Evolutionary conservation across 2,329 filamentous ascomycete genomes (phyloP), one percentile per base, ranked within the genome.

Genomic region (Fusarium musae): DNA sequence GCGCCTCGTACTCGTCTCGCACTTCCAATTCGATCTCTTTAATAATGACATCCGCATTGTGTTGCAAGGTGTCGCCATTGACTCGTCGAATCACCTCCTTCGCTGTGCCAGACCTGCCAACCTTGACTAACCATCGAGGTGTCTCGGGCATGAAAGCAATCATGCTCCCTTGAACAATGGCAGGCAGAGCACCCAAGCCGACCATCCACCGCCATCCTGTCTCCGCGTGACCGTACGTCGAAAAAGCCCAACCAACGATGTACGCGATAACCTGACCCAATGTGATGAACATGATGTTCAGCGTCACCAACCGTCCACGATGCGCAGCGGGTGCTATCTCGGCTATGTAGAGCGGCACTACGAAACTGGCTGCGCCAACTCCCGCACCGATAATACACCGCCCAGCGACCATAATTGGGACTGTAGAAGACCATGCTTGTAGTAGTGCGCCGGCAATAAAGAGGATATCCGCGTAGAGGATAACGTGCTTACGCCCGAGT

Each of bases 171-270:
- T 98, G 96, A 7, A 95, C 62, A 0, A 89, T 80, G 1, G 95
- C 95, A 0, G 96, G 96, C 32, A 92, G 70, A 13, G 93, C 93
- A 2, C 95, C 96, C 0, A 98, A 82, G 0, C 95, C 95, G 1
- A 98, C 95, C 89, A 97, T 95, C 91, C 93, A 97, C 56, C 94
- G 87, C 95, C 96, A 98, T 3, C 93, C 94, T 17, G 87, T 88
- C 40, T 78, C 79, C 28, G 80, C 75, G 64, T 83, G 80, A 1
- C 85, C 88, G 65, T 85, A 85, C 63, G 88, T 86, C 10, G 90
- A 87, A 52, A 97, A 92, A 0, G 87, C 81, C 92, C 93, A 97
- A 3, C 96, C 96, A 11, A 95, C 84, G 4, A 97, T 80, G 81
- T 98, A 98, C 5, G 96, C 95, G 26, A 97, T 89, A 4, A 97